phyloP scores from a whole-genome alignment of 768 basidiomycete genomes.

The Hypholoma fasciculare region DNA sequence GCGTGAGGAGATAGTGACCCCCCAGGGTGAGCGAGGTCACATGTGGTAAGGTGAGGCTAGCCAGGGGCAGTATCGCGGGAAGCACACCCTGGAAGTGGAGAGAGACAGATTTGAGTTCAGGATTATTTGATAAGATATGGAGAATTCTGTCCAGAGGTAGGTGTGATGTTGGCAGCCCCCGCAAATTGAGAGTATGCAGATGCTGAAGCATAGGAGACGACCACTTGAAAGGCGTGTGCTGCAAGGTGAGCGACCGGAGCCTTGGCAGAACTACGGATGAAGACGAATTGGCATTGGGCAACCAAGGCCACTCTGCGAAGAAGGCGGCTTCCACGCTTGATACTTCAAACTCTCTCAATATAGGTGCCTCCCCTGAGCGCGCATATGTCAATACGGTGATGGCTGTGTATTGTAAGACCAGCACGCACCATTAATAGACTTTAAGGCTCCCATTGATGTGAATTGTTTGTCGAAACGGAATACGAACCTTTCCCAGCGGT shows the following conservation, averaged over 20 bases:
- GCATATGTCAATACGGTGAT: slow-evolving; percentile 10
- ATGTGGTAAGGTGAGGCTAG: slow-evolving; percentile 49
- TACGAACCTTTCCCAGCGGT: slow-evolving; percentile 79
- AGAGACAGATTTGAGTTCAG: slow-evolving; percentile 52
- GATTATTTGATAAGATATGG: slow-evolving; percentile 62
- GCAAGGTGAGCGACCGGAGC: slow-evolving; percentile 60
- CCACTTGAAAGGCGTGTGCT: slow-evolving; percentile 77
- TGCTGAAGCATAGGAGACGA: slow-evolving; percentile 70
- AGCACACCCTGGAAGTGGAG: slow-evolving; percentile 64
- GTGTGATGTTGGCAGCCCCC: slow-evolving; percentile 61
- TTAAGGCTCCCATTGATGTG: slow-evolving; percentile 69
- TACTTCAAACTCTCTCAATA: slow-evolving; percentile 76
- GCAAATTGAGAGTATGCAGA: slow-evolving; percentile 60
- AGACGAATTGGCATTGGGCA: slow-evolving; percentile 48
- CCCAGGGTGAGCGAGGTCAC: slow-evolving; percentile 60
- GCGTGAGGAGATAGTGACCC: slow-evolving; percentile 64
- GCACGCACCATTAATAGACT: slow-evolving; percentile 65
- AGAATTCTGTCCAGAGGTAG: slow-evolving; percentile 69
- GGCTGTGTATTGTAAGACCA: slow-evolving; percentile 4
- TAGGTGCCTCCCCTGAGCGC: slow-evolving; percentile 64
- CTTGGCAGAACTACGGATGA: slow-evolving; percentile 40
- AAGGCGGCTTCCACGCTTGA: slow-evolving; percentile 66
- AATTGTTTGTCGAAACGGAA: slow-evolving; percentile 81
- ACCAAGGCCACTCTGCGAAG: slow-evolving; percentile 74
- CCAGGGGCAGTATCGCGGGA: slow-evolving; percentile 63